Evolutionary conservation across 345 rosid genomes (phyloP), one percentile per base, ranked within the genome.

Genomic region (Rhodomyrtus tomentosa): DNA sequence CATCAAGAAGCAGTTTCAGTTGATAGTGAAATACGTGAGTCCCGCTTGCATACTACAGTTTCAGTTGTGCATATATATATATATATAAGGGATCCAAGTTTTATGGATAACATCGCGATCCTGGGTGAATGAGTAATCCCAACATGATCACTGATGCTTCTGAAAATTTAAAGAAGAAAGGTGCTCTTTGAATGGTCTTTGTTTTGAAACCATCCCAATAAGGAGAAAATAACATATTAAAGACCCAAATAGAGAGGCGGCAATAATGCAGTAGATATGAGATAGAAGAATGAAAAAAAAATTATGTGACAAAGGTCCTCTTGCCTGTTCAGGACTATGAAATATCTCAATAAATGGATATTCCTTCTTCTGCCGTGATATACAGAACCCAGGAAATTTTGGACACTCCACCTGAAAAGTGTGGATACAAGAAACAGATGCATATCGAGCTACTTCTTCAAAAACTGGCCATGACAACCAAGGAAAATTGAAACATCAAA

Each of bases 301-400:
- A 29, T 59, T 59, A 59, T 29, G 40, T 40, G 49, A 82, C 10
- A 38, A 27, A 76, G 62, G 76, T 80, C 42, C 25, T 85, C 81
- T 32, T 90, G 94, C 96, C 88, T 94, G 98, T 85, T 92, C 93
- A 82, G 99, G 98, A 90, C 91, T 95, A 45, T 95, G 96, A 90
- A 97, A 95, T 73, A 97, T 91, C 86, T 97, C 98, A 87, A 97
- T 88, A 89, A 97, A 95, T 15, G 98, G 98, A 84, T 95, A 97
- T 84, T 97, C 99, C 58, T 85, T 95, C 87, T 88, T 95, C 92
- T 97, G 98, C 27, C 96, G 89, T 51, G 98, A 88, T 84, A 95
- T 87, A 86, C 99, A 97, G 87, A 97, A 97, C 51, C 98, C 99
- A 2, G 98, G 99, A 88, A 93, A 97, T 88, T 95, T 97, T 83